phyloP scores from a whole-genome alignment of 257 asterid species.

The Solanum stenotomum region DNA sequence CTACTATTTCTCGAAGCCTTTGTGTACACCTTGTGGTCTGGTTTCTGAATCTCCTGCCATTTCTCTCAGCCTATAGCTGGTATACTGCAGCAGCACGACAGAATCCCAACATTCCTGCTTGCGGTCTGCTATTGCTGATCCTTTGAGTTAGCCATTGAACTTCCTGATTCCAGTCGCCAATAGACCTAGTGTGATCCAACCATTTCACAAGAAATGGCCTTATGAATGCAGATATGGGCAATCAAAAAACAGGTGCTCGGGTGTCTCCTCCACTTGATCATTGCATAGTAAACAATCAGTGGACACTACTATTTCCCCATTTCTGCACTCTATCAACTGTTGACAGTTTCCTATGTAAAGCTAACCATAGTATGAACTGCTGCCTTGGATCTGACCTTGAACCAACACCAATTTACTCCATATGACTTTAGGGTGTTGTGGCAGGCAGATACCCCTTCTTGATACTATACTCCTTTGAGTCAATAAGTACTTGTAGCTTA shows the following conservation, averaged over 20 bases:
- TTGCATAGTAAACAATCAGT: not conserved
- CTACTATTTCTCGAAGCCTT: not conserved
- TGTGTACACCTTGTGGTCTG: not conserved
- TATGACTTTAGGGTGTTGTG: not conserved
- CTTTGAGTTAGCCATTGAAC: not conserved
- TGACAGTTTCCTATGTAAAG: not conserved
- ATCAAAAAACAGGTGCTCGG: not conserved
- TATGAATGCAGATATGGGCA: not conserved
- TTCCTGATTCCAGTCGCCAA: not conserved
- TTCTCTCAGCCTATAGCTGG: not conserved
- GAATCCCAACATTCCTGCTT: not conserved
- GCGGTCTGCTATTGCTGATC: not conserved
- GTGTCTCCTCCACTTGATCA: not conserved
- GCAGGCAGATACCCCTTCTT: not conserved
- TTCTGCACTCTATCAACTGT: not conserved
- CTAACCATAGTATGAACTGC: not conserved
- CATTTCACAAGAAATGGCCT: not conserved
- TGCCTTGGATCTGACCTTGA: not conserved
- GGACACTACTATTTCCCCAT: not conserved
- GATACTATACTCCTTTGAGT: not conserved
- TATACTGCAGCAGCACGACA: not conserved
- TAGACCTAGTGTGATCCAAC: not conserved
- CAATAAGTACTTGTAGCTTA: not conserved
- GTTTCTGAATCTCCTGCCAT: not conserved
- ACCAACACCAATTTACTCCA: not conserved